A percentile compares a stretch with the other conserved stretches of the same genome.
Evolutionary conservation across 495 filamentous ascomycete genomes (phyloP).

Genomic region (Penicillium cataractarum): DNA sequence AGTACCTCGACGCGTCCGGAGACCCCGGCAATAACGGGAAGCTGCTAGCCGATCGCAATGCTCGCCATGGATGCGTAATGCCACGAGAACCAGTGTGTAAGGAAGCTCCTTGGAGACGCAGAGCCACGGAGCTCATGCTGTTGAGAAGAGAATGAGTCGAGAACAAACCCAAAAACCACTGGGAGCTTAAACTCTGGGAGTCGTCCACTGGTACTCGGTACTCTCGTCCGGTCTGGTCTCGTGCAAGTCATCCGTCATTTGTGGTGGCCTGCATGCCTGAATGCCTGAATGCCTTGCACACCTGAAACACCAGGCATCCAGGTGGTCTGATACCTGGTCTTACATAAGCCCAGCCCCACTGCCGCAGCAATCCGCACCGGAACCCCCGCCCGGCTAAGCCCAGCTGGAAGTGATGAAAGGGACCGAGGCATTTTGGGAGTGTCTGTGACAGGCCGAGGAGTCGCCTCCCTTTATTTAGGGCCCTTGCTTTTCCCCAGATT

Average conservation of each 20-base stretch:
- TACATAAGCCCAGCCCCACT: background rate
- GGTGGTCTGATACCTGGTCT: background rate
- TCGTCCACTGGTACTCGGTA: background rate
- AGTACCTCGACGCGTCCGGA: conserved; percentile 11
- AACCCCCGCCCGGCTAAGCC: conserved; percentile 2
- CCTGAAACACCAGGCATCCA: background rate
- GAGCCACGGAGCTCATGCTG: conserved; percentile 20
- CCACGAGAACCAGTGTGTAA: conserved; percentile 1
- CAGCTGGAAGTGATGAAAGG: background rate
- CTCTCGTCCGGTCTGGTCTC: background rate
- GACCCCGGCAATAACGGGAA: conserved; percentile 13
- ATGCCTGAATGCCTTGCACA: conserved; percentile 13
- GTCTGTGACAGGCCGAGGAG: conserved; percentile 15
- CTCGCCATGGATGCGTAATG: conserved; percentile 1
- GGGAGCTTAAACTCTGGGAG: background rate
- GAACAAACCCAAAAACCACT: background rate
- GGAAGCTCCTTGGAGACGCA: background rate
- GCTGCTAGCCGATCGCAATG: conserved; percentile 14
- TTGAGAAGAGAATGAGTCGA: background rate
- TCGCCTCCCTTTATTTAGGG: conserved; percentile 24
- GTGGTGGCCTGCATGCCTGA: conserved; percentile 13
- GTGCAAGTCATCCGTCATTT: conserved; percentile 14
- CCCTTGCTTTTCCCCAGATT: conserved; percentile 26
- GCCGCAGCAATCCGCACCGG: background rate
- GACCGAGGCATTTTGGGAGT: conserved; percentile 8